Base-by-base conservation (phyloP, 208 protist genomes). In the Angomonas deanei region DNA sequence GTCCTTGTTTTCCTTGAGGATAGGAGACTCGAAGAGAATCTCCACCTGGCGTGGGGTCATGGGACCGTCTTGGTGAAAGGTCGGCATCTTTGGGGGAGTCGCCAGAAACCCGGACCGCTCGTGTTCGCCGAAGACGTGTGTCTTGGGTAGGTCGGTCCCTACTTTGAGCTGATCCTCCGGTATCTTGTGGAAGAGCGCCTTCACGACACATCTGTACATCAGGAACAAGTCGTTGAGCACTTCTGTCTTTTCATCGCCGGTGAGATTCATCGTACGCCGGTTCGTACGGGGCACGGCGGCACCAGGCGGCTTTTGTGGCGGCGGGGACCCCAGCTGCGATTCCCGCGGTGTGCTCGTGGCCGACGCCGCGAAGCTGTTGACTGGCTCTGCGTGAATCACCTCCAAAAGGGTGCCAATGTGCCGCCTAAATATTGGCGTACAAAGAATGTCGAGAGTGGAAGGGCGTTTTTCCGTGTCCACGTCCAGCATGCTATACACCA, bases 401-500 rank as follows among this genome's bases (percentile, higher is more conserved):
- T 66, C 68, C 42, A 61, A 38, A 32, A 73, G 49, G 11, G 47
- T 53, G 23, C 52, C 58, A 23, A 67, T 66, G 61, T 47, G 52
- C n/a, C 65, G 68, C 27, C 64, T 55, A 30, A 63, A 58, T 21
- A 61, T 60, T 11, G 68, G 68, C n/a, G 52, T 67, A 54, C 48
- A 66, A 10, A 73, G 54, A 0, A 73, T 36, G 50, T 60, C 36
- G 48, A 60, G 56, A 27, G 59, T 67, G 17, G 59, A 66, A 0
- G 68, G 68, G 1, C 68, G 68, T 46, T 48, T 54, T 23, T 67
- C 61, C 3, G 61, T 47, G 21, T 73, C 55, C 8, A 15, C 28
- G 24, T 63, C 24, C 32, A 78, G 57, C 32, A 86, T 27, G 11
- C 50, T 23, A 13, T 32, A 42, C 15, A 81, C 56, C 21, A 86